Evolutionary conservation across 108 stramenopile species (phyloP).

Genomic region (Chaetoceros muelleri): DNA sequence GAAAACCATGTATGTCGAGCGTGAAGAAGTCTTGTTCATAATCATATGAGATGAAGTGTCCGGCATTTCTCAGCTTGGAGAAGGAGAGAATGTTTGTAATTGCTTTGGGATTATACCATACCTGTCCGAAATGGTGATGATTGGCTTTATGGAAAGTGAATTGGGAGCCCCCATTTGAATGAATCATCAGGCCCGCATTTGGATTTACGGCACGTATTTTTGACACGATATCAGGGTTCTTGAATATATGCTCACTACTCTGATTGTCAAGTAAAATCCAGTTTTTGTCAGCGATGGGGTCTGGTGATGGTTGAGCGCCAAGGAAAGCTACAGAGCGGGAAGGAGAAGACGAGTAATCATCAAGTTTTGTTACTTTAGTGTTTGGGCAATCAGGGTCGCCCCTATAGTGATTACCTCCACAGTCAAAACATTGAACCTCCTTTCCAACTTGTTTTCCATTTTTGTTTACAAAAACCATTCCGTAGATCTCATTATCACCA

Average conservation of each 20-base stretch:
- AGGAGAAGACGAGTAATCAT: too few species aligned
- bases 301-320: too few species aligned
- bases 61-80: conserved; percentile 4
- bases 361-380: too few species aligned
- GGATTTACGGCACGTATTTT: conserved; percentile 10
- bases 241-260: conserved; percentile 21
- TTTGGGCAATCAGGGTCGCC: too few species aligned
- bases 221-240: conserved; percentile 5
- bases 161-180: conserved; percentile 13
- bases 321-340: too few species aligned
- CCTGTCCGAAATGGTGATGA: conserved; percentile 9
- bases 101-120: conserved; percentile 29
- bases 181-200: conserved; percentile 3
- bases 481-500: too few species aligned
- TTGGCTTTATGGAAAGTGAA: conserved; percentile 2
- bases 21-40: conserved; percentile 7
- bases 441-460: too few species aligned
- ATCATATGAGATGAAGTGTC: conserved; percentile 21
- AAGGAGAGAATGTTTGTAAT: conserved; percentile 36
- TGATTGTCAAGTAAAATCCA: conserved; percentile 33
- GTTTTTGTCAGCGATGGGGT: too few species aligned
- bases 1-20: conserved; percentile 6
- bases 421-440: too few species aligned
- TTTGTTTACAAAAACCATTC: too few species aligned
- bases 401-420: too few species aligned